Base-by-base conservation (phyloP, 352 stramenopile genomes). In the Phytopythium montanum region DNA sequence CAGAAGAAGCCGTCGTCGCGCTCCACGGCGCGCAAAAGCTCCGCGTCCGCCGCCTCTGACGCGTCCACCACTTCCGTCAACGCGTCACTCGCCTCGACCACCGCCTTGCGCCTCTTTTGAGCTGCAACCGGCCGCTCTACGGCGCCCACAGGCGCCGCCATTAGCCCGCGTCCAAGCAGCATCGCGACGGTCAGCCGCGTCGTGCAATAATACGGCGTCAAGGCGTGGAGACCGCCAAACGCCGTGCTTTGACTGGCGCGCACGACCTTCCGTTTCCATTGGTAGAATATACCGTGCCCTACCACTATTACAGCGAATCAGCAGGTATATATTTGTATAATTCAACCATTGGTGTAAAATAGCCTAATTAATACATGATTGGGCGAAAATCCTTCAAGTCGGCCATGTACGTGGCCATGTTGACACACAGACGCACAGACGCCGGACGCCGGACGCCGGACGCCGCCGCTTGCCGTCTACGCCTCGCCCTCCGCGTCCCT, bases 1-100 rank as follows among this genome's bases (percentile, higher is more conserved):
- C 79, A 90, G 66, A 92, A 90, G 60, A 92, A 92, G 28, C 68
- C 67, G 55, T 92, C 83, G 52, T 91, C 60, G 26, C 52, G 54
- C 65, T 73, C 58, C 46, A 74, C 75, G 25, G 59, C 54, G 13
- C 23, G 57, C 51, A 76, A 56, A 56, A 57, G 26, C 34, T 38
- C 46, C 19, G 65, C 65, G 28, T 71, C 57, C 33, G 68, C 57
- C 29, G 67, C 39, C n/a, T 59, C 41, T 13, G 48, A 8, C 21
- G 3, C 25, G 1, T 38, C 25, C 33, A 6, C 33, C 33, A 16
- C 5, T 12, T 38, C 52, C 31, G 71, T n/a, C 42, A 34, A 62
- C 26, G 79, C 68, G 29, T 62, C 46, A 18, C 25, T 18, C 10
- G 50, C 48, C 23, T 56, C 42, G 19, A 38, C 25, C 25, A 23